Base-by-base conservation (phyloP, 2,329 filamentous ascomycete genomes). In the Hortaea werneckii region DNA sequence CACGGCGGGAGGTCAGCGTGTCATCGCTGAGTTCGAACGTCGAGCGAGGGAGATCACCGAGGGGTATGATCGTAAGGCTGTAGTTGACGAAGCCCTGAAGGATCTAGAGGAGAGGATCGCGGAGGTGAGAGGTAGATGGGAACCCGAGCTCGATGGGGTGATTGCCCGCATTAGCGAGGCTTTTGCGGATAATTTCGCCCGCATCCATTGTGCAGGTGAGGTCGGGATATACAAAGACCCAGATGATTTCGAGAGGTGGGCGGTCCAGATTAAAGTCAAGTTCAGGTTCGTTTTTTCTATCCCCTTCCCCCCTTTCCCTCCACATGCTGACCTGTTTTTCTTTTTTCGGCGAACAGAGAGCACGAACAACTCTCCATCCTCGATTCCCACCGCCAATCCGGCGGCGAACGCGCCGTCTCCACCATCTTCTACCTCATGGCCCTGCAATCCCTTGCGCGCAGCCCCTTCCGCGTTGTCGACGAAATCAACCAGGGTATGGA, bases 401-500 rank as follows among this genome's bases (percentile, higher is more conserved):
- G 92, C 58, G 92, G 92, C 53, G 92, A 98, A 70, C 84, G 92
- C 49, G 87, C 92, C 26, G 90, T 98, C 20, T 94, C 87, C 20
- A 98, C 92, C 10, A 94, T 96, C 61, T 98, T 96, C 75, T 98
- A 94, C 69, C 86, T 98, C 46, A 96, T 98, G 89, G 87, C 92
- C 5, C 78, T 98, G 27, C 92, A 98, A 65, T 86, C 86, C 42
- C 82, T 98, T 58, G 90, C 92, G 11, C 85, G 88, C 58, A 88
- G 89, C 3, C 92, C 92, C 1, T 98, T 98, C 77, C 87, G 92
- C 43, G 90, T 98, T 42, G 92, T 98, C 48, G 92, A 98, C 67
- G 92, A 98, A 70, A 98, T 98, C 74, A 98, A 98, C 63, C 92
- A 98, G 69, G 92, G 92, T 54, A 98, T 98, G 92, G 92, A 98